Evolutionary conservation across 768 basidiomycete species (phyloP), one percentile per base, ranked within the genome.

Genomic region (Russula emetica): DNA sequence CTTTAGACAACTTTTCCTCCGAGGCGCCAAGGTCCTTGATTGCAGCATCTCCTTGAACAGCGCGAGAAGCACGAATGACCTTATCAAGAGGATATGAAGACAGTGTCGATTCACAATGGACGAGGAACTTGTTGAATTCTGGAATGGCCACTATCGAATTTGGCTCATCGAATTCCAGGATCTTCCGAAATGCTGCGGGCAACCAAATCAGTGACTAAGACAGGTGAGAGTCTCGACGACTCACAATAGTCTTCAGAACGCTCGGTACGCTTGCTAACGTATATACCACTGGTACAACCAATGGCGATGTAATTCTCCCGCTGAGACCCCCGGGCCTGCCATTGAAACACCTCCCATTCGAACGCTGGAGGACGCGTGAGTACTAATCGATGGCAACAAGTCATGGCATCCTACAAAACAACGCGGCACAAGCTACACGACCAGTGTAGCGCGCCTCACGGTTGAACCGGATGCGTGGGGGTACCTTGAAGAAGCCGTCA

Each of bases 111-210:
- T 58, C 56, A 44, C 56, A 58, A 6, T 47, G 56, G 14, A 58
- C 44, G 9, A 58, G 11, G 28, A 58, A 58, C n/a, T 58, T 58
- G 56, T 58, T 44, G n/a, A 34, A 58, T 22, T 32, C 56, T 44
- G 56, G 56, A 14, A 58, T 34, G 8, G 56, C 56, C 2, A 58
- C 30, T 18, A 58, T 58, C 11, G 56, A 58, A 9, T 2, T 22
- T 24, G 56, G 56, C 9, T 44, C 56, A 34, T 58, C 24, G 56
- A 22, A 58, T 45, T 58, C 56, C 44, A 58, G 3, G 30, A 58
- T 30, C n/a, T 18, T 58, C 30, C n/a, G 30, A 58, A 58, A 58
- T 45, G 44, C 56, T 58, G 42, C 7, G n/a, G 22, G 22, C 13
- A 47, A 40, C 44, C 11, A 32, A 34, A 32, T 47, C 22, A 16